These are phyloP conservation scores for Candida maesae DNA, from an alignment of 805 yeast genomes.

Conservation along the genomic window DNA sequence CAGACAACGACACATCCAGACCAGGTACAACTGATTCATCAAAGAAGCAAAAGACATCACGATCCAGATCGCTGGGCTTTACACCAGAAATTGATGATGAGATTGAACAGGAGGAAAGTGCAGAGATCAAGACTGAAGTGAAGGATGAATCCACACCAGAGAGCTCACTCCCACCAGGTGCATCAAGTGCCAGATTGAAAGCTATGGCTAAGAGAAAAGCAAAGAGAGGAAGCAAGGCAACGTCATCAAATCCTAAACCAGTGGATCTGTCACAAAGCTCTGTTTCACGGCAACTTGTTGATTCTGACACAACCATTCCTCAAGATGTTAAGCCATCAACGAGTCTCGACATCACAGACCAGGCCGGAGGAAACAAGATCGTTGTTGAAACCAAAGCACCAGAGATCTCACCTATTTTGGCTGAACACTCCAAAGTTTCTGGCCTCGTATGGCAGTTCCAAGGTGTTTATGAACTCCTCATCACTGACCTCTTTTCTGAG, in stretches of 20 bases:
- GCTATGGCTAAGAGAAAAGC: slow-evolving; percentile 95
- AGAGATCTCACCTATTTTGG: slow-evolving; percentile 61
- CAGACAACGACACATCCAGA: slow-evolving; percentile 26
- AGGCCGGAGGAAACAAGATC: slow-evolving; percentile 73
- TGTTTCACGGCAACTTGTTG: slow-evolving; percentile 49
- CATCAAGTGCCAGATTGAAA: slow-evolving; percentile 70
- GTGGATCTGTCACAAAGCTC: slow-evolving; percentile 73
- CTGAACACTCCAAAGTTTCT: slow-evolving; percentile 66
- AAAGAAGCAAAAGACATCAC: slow-evolving; percentile 45
- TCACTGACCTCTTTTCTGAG: slow-evolving; percentile 77
- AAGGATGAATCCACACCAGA: slow-evolving; percentile 6
- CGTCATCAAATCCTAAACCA: slow-evolving; percentile 41
- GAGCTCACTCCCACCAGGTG: slow-evolving; percentile 16
- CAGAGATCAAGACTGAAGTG: slow-evolving; percentile 9
- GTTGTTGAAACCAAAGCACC: slow-evolving; percentile 76
- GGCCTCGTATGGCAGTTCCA: slow-evolving; percentile 91
- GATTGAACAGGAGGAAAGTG: slow-evolving; percentile 15
- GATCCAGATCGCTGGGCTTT: slow-evolving; percentile 41
- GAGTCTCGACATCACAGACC: slow-evolving; percentile 65
- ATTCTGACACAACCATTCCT: slow-evolving; percentile 23
- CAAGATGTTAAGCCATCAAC: slow-evolving; percentile 17
- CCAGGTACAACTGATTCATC: slow-evolving; percentile 38
- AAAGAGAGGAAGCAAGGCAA: slow-evolving; percentile 59
- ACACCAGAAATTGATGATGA: slow-evolving; percentile 31
- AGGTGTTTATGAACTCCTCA: slow-evolving; percentile 79